phyloP scores from a whole-genome alignment of 148 eudicot genomes.

The Cornus controversa region DNA sequence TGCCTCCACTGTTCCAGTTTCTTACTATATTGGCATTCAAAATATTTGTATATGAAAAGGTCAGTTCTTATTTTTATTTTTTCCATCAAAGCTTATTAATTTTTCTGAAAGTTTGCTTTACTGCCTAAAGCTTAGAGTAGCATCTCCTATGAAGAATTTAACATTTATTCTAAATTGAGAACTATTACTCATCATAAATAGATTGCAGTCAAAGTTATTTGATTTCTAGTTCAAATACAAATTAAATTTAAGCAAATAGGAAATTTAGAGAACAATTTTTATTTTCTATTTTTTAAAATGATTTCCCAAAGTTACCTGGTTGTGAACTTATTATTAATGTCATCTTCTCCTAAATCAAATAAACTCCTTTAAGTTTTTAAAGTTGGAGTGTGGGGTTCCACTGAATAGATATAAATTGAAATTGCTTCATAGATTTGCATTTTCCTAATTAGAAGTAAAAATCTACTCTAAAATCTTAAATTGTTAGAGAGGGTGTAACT shows the following conservation, averaged over 20 bases:
- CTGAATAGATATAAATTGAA: too few relatives aligned
- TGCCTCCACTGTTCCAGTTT: slow-evolving; percentile 93
- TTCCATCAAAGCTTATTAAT: not conserved
- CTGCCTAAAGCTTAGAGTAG: not conserved
- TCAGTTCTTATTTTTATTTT: slow-evolving; percentile 23
- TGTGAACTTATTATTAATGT: not conserved
- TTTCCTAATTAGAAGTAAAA: too few relatives aligned
- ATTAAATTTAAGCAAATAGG: too few relatives aligned
- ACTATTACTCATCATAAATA: not conserved
- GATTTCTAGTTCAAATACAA: not conserved
- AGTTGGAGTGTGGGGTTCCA: too few relatives aligned
- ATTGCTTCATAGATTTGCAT: too few relatives aligned
- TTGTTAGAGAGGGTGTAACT: too few relatives aligned
- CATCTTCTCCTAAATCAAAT: too few relatives aligned
- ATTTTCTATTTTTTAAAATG: not conserved
- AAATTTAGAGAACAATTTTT: too few relatives aligned
- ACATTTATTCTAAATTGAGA: not conserved
- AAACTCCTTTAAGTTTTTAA: too few relatives aligned
- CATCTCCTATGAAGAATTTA: not conserved
- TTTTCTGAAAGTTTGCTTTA: not conserved
- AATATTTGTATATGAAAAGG: slow-evolving; percentile 71
- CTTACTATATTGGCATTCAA: slow-evolving; percentile 74
- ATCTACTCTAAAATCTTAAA: too few relatives aligned
- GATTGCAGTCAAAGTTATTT: not conserved
- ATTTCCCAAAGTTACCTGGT: not conserved